Evolutionary conservation across 1,139 yeast genomes (phyloP).

Genomic region (Yarrowia galli): DNA sequence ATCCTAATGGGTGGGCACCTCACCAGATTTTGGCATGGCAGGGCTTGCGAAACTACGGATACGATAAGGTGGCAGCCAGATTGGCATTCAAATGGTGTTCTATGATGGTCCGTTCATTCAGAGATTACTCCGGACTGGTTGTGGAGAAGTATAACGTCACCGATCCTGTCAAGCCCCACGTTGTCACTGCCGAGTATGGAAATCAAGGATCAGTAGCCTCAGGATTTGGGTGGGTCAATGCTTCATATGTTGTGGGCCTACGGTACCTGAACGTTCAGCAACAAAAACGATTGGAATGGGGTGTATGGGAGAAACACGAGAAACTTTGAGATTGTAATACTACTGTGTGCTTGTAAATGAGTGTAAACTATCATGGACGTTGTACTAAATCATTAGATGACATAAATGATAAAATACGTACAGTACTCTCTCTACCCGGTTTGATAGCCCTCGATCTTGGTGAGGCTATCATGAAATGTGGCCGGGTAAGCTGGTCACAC

Average conservation of each 20-base stretch:
- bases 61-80: constrained; percentile 67
- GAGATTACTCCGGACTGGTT: constrained; percentile 92
- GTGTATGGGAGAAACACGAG: constrained; percentile 14
- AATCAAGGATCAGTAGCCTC: constrained; percentile 95
- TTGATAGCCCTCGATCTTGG: too few species aligned
- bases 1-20: constrained; percentile 99
- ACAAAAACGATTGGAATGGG: constrained; percentile 7
- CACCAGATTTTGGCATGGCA: constrained; percentile 96
- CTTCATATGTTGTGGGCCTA: constrained; percentile 80
- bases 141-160: constrained; percentile 96
- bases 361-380: too few species aligned
- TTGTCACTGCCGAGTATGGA: constrained; percentile 96
- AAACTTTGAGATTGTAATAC: too few species aligned
- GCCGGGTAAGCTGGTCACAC: too few species aligned
- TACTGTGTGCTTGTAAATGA: too few species aligned
- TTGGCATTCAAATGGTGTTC: constrained; percentile 86
- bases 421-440: too few species aligned
- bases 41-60: constrained; percentile 81
- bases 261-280: constrained; percentile 57
- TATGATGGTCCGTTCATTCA: constrained; percentile 90
- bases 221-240: constrained; percentile 95
- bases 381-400: too few species aligned
- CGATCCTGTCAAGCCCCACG: constrained; percentile 81
- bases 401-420: too few species aligned
- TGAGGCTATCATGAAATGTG: too few species aligned